These are phyloP conservation scores for Schizochytrium sp. DNA, from an alignment of 108 stramenopile species.

Conservation along the genomic window DNA sequence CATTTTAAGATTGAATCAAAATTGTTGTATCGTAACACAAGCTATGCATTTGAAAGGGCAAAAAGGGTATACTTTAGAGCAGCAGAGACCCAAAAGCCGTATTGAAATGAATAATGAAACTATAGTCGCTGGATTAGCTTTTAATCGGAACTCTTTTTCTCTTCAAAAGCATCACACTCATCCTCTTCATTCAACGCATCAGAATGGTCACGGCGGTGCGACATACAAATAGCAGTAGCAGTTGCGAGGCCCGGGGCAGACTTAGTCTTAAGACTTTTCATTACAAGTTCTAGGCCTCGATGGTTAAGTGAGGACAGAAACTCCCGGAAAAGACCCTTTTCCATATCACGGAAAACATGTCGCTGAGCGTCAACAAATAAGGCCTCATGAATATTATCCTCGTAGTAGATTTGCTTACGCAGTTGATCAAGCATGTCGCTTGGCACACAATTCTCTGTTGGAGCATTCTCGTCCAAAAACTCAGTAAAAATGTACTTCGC, in stretches of 20 bases:
- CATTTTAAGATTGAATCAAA: too few relatives aligned
- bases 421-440: conserved; percentile 50
- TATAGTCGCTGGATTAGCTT: too few relatives aligned
- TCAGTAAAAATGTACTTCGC: not conserved
- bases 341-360: conserved; percentile 31
- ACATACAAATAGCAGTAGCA: conserved; percentile 1
- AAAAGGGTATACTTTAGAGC: too few relatives aligned
- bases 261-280: not conserved
- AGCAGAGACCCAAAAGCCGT: too few relatives aligned
- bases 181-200: too few relatives aligned
- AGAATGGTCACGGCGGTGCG: not conserved
- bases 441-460: conserved; percentile 8
- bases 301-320: conserved; percentile 24
- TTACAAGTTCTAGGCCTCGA: not conserved
- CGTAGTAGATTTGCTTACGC: not conserved
- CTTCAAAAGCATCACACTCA: too few relatives aligned
- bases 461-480: not conserved
- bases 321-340: conserved; percentile 52
- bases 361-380: conserved; percentile 27
- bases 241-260: conserved; percentile 28
- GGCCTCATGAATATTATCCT: not conserved
- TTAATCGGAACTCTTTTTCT: too few relatives aligned
- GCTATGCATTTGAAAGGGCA: too few relatives aligned
- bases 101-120: too few relatives aligned
- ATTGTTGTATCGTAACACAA: too few relatives aligned